Conservation (phyloP, 2,329 filamentous ascomycete genomes). For the Calonectria pteridis region DNA sequence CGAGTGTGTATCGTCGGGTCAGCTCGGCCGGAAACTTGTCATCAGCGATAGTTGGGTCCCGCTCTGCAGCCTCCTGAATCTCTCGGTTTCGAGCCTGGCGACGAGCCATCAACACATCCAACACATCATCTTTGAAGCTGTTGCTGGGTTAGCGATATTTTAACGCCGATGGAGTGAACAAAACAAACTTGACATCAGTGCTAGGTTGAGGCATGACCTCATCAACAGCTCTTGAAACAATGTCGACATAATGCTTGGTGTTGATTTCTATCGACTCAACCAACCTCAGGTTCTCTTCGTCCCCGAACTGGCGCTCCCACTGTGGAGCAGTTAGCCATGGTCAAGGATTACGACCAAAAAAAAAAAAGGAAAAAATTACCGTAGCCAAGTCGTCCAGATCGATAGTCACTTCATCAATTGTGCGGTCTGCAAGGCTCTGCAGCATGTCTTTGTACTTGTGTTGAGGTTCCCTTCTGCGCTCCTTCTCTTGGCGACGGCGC, state of each 20-base stretch:
- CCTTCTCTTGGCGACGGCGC: slow-evolving; percentile 62
- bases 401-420: slow-evolving; percentile 81
- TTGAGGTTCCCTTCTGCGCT: slow-evolving; percentile 68
- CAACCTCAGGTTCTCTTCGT: slow-evolving; percentile 76
- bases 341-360: neutral
- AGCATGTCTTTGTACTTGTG: slow-evolving; percentile 91
- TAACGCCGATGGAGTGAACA: no score
- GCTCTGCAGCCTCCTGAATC: slow-evolving; percentile 75
- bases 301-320: slow-evolving; percentile 77
- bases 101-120: slow-evolving; percentile 96
- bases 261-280: slow-evolving; percentile 90
- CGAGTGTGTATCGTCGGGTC: slow-evolving; percentile 92
- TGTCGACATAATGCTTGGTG: slow-evolving; percentile 94
- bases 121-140: slow-evolving; percentile 96
- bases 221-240: slow-evolving; percentile 90
- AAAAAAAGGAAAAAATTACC: slow-evolving; percentile 57
- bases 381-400: slow-evolving; percentile 88
- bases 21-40: slow-evolving; percentile 92
- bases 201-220: slow-evolving; percentile 84
- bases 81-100: slow-evolving; percentile 88
- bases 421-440: slow-evolving; percentile 87
- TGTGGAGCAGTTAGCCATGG: slow-evolving; percentile 51
- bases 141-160: slow-evolving; percentile 18
- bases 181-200: slow-evolving; percentile 78
- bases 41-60: slow-evolving; percentile 74